Base-by-base conservation (phyloP, 495 filamentous ascomycete genomes). In the Hypoxylon fuscum region DNA sequence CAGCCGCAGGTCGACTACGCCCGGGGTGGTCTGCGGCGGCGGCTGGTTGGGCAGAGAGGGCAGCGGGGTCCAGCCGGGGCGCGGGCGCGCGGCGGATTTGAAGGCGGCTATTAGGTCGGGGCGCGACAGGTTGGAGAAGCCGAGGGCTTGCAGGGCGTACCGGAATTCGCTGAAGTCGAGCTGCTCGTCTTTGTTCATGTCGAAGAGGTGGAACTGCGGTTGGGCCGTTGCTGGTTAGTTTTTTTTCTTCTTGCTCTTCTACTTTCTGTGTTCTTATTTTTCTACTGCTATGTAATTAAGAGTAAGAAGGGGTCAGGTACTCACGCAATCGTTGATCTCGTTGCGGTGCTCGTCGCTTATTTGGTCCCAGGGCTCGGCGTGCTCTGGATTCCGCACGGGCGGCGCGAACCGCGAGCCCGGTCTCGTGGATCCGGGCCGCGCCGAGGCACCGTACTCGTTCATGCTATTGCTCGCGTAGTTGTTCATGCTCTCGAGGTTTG, bases 141-240 rank as follows among this genome's bases (percentile, higher is more conserved):
- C 94, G 12, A 98, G 87, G 5, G 94, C 94, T 78, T 96, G 95
- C 72, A 97, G 91, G 58, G 95, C 92, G 80, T 97, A 96, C 79
- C 95, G 93, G 73, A 98, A 90, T 75, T 98, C 94, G 75, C 96
- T 93, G 85, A 97, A 97, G 76, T 97, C 93, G 64, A 98, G 92
- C 68, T 90, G 84, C 48, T 86, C 83, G 80, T 98, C 93, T 77
- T 94, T 93, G 83, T 98, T 95, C 56, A 96, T 90, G 76, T 98
- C 94, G 81, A 98, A 98, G 72, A 98, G 90, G 51, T 86, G 87
- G 78, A 98, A 97, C 93, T 97, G 57, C 51, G 38, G 48, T 22
- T 42, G 48, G 15, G 22, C n/a, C 27, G 37, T 23, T 32, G 35
- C 46, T 49, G 27, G 43, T 70, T 42, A 65, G 44, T 18, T 48